Evolutionary conservation across 495 filamentous ascomycete genomes (phyloP).

Genomic region (Trichoderma erinaceum): DNA sequence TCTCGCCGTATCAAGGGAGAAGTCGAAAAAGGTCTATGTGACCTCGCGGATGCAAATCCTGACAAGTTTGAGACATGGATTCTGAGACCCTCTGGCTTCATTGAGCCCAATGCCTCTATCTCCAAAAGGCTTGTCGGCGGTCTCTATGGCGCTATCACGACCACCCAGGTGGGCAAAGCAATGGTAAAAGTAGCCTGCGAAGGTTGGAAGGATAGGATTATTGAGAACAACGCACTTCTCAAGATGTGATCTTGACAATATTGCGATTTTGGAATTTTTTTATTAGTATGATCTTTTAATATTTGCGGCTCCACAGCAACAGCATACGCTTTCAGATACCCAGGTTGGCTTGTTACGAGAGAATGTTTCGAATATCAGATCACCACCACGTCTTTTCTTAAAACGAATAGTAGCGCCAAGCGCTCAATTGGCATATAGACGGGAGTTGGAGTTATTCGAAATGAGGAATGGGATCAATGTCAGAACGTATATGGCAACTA

Average conservation of each 20-base stretch:
- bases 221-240: conserved; percentile 28
- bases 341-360: conserved; percentile 3
- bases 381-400: neutral
- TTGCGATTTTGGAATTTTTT: neutral
- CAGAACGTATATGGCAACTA: neutral
- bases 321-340: conserved; percentile 8
- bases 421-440: neutral
- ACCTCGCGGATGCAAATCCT: conserved; percentile 27
- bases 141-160: conserved; percentile 24
- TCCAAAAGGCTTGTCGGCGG: conserved; percentile 25
- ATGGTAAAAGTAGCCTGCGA: conserved; percentile 36
- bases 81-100: conserved; percentile 30
- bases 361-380: neutral
- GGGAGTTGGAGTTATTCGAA: neutral
- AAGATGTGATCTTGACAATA: conserved; percentile 21
- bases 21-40: conserved; percentile 35
- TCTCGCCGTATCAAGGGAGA: conserved; percentile 41
- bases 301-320: neutral
- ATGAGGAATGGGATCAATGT: neutral
- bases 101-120: conserved; percentile 30
- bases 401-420: neutral
- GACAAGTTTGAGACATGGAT: conserved; percentile 28
- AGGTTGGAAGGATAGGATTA: conserved; percentile 29
- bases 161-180: conserved; percentile 35
- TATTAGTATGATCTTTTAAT: neutral